A percentile compares a stretch with the other conserved stretches of the same genome.
phyloP scores from a whole-genome alignment of 805 yeast species.

The Wickerhamia fluorescens region DNA sequence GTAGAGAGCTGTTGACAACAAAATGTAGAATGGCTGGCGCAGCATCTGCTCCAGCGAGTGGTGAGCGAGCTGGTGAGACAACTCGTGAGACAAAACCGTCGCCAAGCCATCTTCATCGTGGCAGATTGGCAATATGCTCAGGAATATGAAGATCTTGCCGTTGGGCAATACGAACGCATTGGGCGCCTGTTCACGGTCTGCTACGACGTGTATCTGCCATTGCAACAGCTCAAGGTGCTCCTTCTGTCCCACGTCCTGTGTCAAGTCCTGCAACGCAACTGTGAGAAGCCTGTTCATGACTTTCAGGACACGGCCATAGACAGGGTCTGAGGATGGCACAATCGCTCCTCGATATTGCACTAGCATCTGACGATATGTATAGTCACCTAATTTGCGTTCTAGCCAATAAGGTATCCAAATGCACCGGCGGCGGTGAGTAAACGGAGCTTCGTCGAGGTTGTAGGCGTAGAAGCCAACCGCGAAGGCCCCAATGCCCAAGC shows the following conservation, averaged over 20 bases:
- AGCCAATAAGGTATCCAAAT: constrained; percentile 63
- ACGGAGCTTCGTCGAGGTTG: constrained; percentile 73
- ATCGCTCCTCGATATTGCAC: constrained; percentile 44
- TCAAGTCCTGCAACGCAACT: constrained; percentile 35
- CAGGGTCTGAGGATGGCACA: constrained; percentile 59
- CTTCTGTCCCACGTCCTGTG: constrained; percentile 25
- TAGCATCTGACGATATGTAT: constrained; percentile 55
- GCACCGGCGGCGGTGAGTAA: constrained; percentile 63
- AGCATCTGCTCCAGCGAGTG: constrained; percentile 84
- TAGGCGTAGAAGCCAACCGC: constrained; percentile 15
- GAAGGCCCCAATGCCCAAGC: constrained; percentile 25
- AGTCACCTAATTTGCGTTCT: constrained; percentile 57
- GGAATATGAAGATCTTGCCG: constrained; percentile 89
- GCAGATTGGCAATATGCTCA: constrained; percentile 72
- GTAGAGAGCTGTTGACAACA: constrained; percentile 46
- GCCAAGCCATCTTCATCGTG: constrained; percentile 85
- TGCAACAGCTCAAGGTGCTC: constrained; percentile 34
- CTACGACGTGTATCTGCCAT: constrained; percentile 80
- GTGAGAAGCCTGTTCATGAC: constrained; percentile 61
- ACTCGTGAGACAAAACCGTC: constrained; percentile 90
- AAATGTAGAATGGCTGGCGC: constrained; percentile 62
- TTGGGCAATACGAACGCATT: constrained; percentile 96
- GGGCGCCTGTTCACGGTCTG: constrained; percentile 70
- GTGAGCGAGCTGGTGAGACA: constrained; percentile 90
- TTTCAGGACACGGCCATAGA: constrained; percentile 44